Conservation (phyloP, 768 basidiomycete species). For the Auricularia heimuer region DNA sequence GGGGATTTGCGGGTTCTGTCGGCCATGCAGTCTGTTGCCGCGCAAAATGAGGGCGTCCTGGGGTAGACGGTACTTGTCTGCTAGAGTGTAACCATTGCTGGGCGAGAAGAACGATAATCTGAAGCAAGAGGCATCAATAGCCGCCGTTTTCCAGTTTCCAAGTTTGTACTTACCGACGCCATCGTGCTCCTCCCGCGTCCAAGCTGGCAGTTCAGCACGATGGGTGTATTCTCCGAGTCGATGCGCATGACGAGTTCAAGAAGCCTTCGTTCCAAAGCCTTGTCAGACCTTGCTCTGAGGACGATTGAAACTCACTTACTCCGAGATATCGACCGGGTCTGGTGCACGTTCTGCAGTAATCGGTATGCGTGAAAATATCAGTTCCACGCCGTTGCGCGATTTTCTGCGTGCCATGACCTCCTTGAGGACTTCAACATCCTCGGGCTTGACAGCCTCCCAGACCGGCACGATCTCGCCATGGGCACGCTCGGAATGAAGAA, state of each 20-base stretch:
- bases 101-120: slow-evolving; percentile 78
- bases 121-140: background rate
- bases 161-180: slow-evolving; percentile 51
- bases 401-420: slow-evolving; percentile 71
- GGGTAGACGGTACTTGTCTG: background rate
- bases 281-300: slow-evolving; percentile 24
- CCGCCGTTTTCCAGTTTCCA: background rate
- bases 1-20: slow-evolving; percentile 17
- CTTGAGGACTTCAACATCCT: slow-evolving; percentile 68
- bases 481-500: slow-evolving; percentile 81
- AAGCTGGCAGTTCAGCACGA: slow-evolving; percentile 93
- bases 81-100: slow-evolving; percentile 56
- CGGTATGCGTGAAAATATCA: slow-evolving; percentile 78
- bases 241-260: slow-evolving; percentile 69
- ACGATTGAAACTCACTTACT: slow-evolving; percentile 11
- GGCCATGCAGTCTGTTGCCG: slow-evolving; percentile 17
- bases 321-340: slow-evolving; percentile 23
- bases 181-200: slow-evolving; percentile 87
- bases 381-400: slow-evolving; percentile 40
- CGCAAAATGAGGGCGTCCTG: background rate
- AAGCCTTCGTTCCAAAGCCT: slow-evolving; percentile 33
- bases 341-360: slow-evolving; percentile 74
- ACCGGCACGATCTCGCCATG: slow-evolving; percentile 86
- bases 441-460: slow-evolving; percentile 79
- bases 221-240: slow-evolving; percentile 57